Percentiles rank a stretch among this genome's conserved stretches.
Conservation (phyloP, 2,329 filamentous ascomycete genomes). For the Alternaria gansuensis region DNA sequence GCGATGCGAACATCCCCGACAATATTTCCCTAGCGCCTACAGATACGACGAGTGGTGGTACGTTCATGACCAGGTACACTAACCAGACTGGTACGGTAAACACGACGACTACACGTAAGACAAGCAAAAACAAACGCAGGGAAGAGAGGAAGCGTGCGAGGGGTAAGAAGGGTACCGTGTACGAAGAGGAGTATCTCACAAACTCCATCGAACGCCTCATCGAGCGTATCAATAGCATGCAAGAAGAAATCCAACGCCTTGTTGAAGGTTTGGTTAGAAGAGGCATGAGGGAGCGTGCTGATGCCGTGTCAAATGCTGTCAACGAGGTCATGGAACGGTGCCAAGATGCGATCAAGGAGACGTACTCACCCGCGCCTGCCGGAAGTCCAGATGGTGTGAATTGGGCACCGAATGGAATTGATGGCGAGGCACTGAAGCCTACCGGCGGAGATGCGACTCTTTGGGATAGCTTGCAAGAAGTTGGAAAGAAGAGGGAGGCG, state of each 20-base stretch:
- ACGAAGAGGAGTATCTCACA: slow-evolving; percentile 96
- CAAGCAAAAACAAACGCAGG: slow-evolving; percentile 83
- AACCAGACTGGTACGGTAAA: slow-evolving; percentile 76
- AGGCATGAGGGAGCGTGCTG: slow-evolving; percentile 86
- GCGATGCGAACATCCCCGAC: slow-evolving; percentile 76
- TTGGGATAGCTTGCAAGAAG: slow-evolving; percentile 56
- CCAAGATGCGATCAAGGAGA: slow-evolving; percentile 69
- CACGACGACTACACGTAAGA: slow-evolving; percentile 78
- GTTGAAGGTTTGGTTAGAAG: slow-evolving; percentile 80
- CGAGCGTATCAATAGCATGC: slow-evolving; percentile 77
- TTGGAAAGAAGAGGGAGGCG: slow-evolving; percentile 54
- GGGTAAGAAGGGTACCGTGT: slow-evolving; percentile 95
- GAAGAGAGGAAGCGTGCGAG: slow-evolving; percentile 95
- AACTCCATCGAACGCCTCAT: slow-evolving; percentile 85
- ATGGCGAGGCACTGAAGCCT: slow-evolving; percentile 43
- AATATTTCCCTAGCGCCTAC: slow-evolving; percentile 92
- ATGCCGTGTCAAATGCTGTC: slow-evolving; percentile 77
- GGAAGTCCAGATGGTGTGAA: neutral
- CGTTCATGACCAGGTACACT: slow-evolving; percentile 92
- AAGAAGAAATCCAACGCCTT: slow-evolving; percentile 76
- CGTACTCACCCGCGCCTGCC: slow-evolving; percentile 32
- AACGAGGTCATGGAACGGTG: slow-evolving; percentile 78
- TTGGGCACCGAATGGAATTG: slow-evolving; percentile 18
- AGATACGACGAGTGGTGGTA: slow-evolving; percentile 78
- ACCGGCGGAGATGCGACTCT: slow-evolving; percentile 58